Evolutionary conservation across 495 filamentous ascomycete species (phyloP).

Genomic region (Lasiosphaeria miniovina): DNA sequence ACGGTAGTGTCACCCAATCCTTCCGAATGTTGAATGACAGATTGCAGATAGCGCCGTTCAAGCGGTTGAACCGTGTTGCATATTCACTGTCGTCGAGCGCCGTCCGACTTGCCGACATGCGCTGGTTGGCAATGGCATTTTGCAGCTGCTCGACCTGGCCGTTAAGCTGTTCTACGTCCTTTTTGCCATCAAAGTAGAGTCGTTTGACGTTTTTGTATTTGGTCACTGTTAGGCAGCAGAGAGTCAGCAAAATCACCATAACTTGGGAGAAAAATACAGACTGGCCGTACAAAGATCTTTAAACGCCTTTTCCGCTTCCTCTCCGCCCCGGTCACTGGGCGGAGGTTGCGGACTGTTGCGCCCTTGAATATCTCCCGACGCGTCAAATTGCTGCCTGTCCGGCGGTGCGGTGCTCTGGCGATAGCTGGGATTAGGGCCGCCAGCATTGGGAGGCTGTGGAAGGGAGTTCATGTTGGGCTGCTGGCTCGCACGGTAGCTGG

Average conservation of each 20-base stretch:
- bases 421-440: conserved; percentile 35
- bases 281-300: conserved; percentile 63
- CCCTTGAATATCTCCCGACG: conserved; percentile 43
- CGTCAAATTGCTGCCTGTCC: conserved; percentile 40
- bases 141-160: conserved; percentile 91
- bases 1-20: conserved; percentile 77
- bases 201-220: conserved; percentile 99
- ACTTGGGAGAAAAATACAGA: background rate
- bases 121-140: conserved; percentile 92
- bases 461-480: conserved; percentile 43
- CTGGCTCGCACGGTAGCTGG: conserved; percentile 48
- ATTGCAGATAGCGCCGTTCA: conserved; percentile 94
- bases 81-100: conserved; percentile 97
- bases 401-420: conserved; percentile 32
- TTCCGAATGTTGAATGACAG: conserved; percentile 93
- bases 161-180: conserved; percentile 82
- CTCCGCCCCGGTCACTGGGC: conserved; percentile 49
- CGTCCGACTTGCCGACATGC: conserved; percentile 89
- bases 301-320: conserved; percentile 53
- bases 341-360: conserved; percentile 61
- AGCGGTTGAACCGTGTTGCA: conserved; percentile 78
- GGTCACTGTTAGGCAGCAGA: conserved; percentile 52
- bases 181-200: conserved; percentile 93
- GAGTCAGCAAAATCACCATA: no score
- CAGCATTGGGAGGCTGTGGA: conserved; percentile 39